Conservation (phyloP, 441 rosid species). For the Jatropha podagrica region DNA sequence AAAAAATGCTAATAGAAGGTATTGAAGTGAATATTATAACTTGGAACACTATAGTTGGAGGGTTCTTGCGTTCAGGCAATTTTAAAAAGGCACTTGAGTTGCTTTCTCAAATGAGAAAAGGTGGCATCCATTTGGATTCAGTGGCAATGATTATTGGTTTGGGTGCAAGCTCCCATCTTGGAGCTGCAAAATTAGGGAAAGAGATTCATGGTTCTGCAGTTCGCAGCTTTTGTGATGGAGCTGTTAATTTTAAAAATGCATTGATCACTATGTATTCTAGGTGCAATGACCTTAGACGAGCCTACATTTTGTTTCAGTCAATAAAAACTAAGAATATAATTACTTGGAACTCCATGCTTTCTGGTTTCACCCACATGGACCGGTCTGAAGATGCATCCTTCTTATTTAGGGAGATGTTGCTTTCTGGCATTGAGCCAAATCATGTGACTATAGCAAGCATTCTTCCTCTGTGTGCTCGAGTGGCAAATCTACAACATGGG, state of each 20-base stretch:
- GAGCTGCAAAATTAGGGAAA: conserved; percentile 50
- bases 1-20: conserved; percentile 45
- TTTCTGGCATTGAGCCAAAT: conserved; percentile 62
- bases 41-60: conserved; percentile 71
- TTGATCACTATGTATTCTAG: conserved; percentile 75
- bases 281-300: conserved; percentile 50
- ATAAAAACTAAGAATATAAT: conserved; percentile 40
- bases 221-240: conserved; percentile 37
- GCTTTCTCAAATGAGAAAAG: conserved; percentile 51
- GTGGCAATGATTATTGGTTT: conserved; percentile 65
- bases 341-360: conserved; percentile 79
- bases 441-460: conserved; percentile 66
- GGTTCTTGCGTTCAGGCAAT: conserved; percentile 46
- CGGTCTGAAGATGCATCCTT: conserved; percentile 61
- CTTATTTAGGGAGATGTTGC: conserved; percentile 57
- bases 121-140: conserved; percentile 45
- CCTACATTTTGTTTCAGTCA: conserved; percentile 44
- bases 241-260: conserved; percentile 57
- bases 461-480: conserved; percentile 76
- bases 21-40: conserved; percentile 47
- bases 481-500: conserved; percentile 73
- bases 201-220: conserved; percentile 63
- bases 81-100: conserved; percentile 49
- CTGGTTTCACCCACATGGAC: conserved; percentile 55
- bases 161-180: conserved; percentile 68